phyloP scores from a whole-genome alignment of 2,329 filamentous ascomycete genomes.

The Coniosporium tulheliwenetii region DNA sequence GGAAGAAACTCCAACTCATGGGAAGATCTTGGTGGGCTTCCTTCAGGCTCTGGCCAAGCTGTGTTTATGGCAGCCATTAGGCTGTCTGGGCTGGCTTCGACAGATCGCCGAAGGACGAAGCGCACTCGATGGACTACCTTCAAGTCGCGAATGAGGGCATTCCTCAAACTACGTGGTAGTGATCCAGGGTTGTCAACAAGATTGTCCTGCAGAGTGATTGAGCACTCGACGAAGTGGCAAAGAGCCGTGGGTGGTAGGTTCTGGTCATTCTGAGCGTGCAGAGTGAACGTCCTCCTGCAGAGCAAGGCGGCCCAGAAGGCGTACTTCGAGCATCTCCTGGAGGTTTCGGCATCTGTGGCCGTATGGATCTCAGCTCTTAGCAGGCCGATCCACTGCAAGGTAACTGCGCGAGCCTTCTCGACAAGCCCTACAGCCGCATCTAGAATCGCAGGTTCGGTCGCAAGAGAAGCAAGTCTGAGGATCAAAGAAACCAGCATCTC shows the following conservation, averaged over 20 bases:
- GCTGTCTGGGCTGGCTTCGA: constrained; percentile 13
- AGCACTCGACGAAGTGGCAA: constrained; percentile 20
- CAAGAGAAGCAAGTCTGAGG: constrained; percentile 22
- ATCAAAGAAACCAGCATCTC: constrained; percentile 37
- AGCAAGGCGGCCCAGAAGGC: constrained; percentile 40
- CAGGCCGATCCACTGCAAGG: constrained; percentile 32
- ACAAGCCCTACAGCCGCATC: constrained; percentile 19
- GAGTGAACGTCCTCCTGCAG: constrained; percentile 33
- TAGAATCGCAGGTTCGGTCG: constrained; percentile 5
- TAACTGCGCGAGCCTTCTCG: constrained; percentile 23
- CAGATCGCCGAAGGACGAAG: constrained; percentile 16
- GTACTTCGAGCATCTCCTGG: constrained; percentile 26
- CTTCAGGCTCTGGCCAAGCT: constrained; percentile 26
- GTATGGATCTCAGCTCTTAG: constrained; percentile 31
- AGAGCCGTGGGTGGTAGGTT: constrained; percentile 8
- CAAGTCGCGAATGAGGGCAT: constrained; percentile 30
- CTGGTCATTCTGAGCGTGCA: constrained; percentile 6
- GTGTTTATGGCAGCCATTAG: constrained; percentile 21
- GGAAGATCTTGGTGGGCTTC: constrained; percentile 4
- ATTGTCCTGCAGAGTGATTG: constrained; percentile 33
- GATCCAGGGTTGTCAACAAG: constrained; percentile 19
- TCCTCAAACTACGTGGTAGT: constrained; percentile 19
- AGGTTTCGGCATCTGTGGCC: constrained; percentile 19
- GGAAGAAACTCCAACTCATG: constrained; percentile 11
- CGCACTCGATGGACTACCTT: constrained; percentile 26